phyloP scores from a whole-genome alignment of 495 filamentous ascomycete genomes.

The Pyrenopolyporus hunteri region DNA sequence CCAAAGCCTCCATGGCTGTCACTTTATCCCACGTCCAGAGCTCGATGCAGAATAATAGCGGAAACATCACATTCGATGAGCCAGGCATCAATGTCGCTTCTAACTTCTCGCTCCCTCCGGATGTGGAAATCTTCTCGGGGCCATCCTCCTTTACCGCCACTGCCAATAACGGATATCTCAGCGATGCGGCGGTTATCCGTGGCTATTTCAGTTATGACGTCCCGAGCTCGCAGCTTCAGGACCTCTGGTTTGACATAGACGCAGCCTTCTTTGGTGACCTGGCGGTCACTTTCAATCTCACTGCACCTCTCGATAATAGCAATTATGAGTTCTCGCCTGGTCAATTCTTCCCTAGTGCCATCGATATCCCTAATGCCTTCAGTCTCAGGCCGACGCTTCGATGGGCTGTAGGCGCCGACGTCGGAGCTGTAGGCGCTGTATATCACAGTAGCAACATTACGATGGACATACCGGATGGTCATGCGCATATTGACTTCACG shows the following conservation, averaged over 20 bases:
- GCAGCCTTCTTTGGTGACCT: slow-evolving; percentile 35
- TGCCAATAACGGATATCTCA: slow-evolving; percentile 33
- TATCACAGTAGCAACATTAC: slow-evolving; percentile 30
- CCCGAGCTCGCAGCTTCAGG: slow-evolving; percentile 23
- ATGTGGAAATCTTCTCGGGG: slow-evolving; percentile 30
- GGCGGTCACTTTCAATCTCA: slow-evolving; percentile 34
- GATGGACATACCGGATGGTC: slow-evolving; percentile 35
- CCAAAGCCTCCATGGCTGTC: slow-evolving; percentile 21
- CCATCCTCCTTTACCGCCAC: slow-evolving; percentile 33
- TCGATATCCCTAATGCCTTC: slow-evolving; percentile 38
- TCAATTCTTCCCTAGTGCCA: slow-evolving; percentile 33
- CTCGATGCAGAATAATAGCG: slow-evolving; percentile 15
- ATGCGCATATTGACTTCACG: slow-evolving; percentile 41
- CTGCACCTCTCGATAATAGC: slow-evolving; percentile 27
- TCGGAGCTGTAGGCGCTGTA: slow-evolving; percentile 33
- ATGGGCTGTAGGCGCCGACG: slow-evolving; percentile 38
- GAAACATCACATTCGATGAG: slow-evolving; percentile 34
- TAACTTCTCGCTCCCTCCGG: slow-evolving; percentile 35
- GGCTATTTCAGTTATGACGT: slow-evolving; percentile 43
- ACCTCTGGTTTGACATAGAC: slow-evolving; percentile 44
- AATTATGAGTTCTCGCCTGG: slow-evolving; percentile 26
- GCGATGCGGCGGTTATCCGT: slow-evolving; percentile 37
- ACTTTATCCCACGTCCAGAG: slow-evolving; percentile 33
- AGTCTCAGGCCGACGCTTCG: slow-evolving; percentile 36
- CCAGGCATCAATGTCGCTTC: slow-evolving; percentile 36